phyloP scores from a whole-genome alignment of 495 filamentous ascomycete genomes.

The Neurospora intermedia region DNA sequence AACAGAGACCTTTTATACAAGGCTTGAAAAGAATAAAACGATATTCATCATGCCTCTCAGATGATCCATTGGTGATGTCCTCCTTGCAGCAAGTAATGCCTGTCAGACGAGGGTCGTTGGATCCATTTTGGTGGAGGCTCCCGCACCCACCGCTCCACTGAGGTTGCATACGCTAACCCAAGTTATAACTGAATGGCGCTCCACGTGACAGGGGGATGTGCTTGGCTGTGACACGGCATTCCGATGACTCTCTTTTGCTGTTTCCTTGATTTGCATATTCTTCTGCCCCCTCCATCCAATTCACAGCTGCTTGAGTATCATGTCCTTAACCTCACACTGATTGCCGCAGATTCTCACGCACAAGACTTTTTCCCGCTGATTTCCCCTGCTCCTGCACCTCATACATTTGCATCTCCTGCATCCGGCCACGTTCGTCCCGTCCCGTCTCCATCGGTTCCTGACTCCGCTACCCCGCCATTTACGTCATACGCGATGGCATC shows the following conservation, averaged over 20 bases:
- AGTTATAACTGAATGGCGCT: neutral
- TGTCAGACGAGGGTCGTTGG: neutral
- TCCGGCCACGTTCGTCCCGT: neutral
- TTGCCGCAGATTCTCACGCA: neutral
- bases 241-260: neutral
- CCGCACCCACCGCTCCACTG: neutral
- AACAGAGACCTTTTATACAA: neutral
- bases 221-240: neutral
- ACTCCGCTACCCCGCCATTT: neutral
- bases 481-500: neutral
- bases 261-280: neutral
- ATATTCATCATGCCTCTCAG: neutral
- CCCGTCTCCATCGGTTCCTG: neutral
- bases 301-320: neutral
- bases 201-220: neutral
- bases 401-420: neutral
- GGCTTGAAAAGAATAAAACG: neutral
- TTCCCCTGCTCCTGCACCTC: neutral
- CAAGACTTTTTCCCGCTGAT: too few relatives aligned
- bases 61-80: too few relatives aligned
- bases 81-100: neutral
- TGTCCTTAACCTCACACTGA: neutral
- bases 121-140: neutral
- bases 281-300: neutral
- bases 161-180: neutral